Evolutionary conservation across 768 basidiomycete species (phyloP).

Genomic region (Suillus luteus): DNA sequence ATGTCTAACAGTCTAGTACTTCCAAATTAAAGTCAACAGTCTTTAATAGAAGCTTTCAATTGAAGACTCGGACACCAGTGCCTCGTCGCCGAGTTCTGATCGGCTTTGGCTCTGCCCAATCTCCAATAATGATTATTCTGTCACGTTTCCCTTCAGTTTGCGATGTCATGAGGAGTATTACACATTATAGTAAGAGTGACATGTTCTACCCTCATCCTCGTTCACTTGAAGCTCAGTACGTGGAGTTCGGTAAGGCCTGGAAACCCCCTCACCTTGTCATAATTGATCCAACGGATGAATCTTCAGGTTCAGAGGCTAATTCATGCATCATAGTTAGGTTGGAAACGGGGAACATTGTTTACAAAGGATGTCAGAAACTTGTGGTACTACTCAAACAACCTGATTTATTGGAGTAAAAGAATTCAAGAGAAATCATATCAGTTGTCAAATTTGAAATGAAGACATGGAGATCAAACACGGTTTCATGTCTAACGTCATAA

Average conservation of each 20-base stretch:
- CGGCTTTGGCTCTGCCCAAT: background rate
- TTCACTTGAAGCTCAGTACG: conserved; percentile 11
- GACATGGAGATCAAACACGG: background rate
- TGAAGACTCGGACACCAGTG: background rate
- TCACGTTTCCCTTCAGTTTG: background rate
- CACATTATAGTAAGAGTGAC: background rate
- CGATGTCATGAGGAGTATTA: background rate
- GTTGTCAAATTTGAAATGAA: background rate
- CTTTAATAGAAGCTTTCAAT: background rate
- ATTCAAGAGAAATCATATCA: background rate
- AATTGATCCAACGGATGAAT: background rate
- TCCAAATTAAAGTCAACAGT: too few relatives aligned
- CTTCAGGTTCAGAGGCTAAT: background rate
- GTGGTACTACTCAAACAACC: background rate
- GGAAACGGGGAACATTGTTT: background rate
- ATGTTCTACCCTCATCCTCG: background rate
- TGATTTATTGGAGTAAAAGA: background rate
- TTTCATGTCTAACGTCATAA: background rate
- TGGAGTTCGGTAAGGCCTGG: conserved; percentile 16
- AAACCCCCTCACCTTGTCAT: conserved; percentile 11
- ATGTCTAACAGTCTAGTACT: background rate
- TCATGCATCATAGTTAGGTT: background rate
- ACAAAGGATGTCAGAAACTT: background rate
- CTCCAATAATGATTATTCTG: background rate
- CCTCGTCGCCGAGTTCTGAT: background rate